Base-by-base conservation (phyloP, 352 stramenopile species). In the Phytophthora capsici region DNA sequence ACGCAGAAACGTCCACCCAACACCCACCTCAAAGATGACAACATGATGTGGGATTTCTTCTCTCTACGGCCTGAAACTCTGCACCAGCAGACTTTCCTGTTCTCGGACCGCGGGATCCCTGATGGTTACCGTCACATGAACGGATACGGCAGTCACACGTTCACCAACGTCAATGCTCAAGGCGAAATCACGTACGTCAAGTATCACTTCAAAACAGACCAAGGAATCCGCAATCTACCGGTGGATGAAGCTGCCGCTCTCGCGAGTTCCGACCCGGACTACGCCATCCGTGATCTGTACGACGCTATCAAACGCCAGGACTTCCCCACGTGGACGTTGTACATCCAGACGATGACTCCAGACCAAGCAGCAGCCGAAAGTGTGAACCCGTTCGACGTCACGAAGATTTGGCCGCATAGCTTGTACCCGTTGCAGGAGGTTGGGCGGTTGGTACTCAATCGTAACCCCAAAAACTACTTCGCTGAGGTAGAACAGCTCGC, bases 31-130 rank as follows among this genome's bases (percentile, higher is more conserved):
- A 91, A 94, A 36, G 84, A 96, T 28, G 71, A 73, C 40, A 77
- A 97, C 46, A 93, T 91, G 73, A 93, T 96, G 63, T 97, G 91
- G 86, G 91, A 97, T 67, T 98, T 96, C 68, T 91, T 95, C 54
- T 92, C 85, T 30, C 80, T 97, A n/a, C 88, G 90, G 8, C 93
- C 93, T 0, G 92, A 98, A 79, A 88, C 88, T 25, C 81, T 88
- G 17, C 93, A 98, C 70, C 87, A 96, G 61, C 84, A 96, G 26
- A 86, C 79, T 19, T 89, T 97, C 55, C 69, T 98, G 17, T 97
- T 98, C 62, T 76, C 84, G 2, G 90, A 97, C 77, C 84, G 90
- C 22, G 92, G 89, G 9, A 97, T 89, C 20, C 90, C 92, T 4
- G 88, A 96, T 43, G 87, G 88, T 22, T 96, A 84, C 66, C 81